Evolutionary conservation across 768 basidiomycete species (phyloP).

Genomic region (Suillus placidus): DNA sequence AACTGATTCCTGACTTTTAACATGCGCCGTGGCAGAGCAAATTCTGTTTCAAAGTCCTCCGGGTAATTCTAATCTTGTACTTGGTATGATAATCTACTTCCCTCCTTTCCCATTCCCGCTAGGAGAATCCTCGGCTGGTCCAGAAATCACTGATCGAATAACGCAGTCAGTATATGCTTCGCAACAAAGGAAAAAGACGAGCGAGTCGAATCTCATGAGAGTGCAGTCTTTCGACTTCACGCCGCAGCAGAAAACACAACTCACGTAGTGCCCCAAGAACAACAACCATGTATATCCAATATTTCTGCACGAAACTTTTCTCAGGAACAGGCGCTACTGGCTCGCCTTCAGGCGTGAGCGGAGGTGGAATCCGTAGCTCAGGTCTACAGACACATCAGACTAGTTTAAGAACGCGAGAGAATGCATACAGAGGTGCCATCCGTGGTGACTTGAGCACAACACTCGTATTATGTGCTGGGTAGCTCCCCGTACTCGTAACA

Average conservation of each 20-base stretch:
- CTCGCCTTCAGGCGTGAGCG: constrained; percentile 66
- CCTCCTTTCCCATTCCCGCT: constrained; percentile 25
- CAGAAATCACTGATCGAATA: constrained; percentile 29
- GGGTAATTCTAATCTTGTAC: not conserved
- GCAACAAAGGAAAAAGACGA: not conserved
- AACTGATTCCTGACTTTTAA: too few species aligned
- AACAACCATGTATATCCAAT: constrained; percentile 82
- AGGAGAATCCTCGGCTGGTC: constrained; percentile 32
- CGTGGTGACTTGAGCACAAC: constrained; percentile 52
- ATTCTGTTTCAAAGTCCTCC: too few species aligned
- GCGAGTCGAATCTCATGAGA: not conserved
- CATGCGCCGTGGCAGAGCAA: too few species aligned
- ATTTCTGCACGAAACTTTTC: constrained; percentile 84
- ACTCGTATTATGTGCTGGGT: constrained; percentile 49
- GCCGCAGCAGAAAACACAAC: constrained; percentile 28
- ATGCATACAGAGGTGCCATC: constrained; percentile 59
- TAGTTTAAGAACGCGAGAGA: not conserved
- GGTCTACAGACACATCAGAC: constrained; percentile 47
- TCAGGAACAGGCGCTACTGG: constrained; percentile 62
- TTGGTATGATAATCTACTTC: constrained; percentile 19
- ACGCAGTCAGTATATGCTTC: not conserved
- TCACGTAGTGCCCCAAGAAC: constrained; percentile 59
- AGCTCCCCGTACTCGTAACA: constrained; percentile 22
- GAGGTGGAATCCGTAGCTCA: constrained; percentile 67
- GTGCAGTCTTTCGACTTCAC: not conserved